Evolutionary conservation across 2,329 filamentous ascomycete genomes (phyloP).

Genomic region (Nigrograna mackinnonii): DNA sequence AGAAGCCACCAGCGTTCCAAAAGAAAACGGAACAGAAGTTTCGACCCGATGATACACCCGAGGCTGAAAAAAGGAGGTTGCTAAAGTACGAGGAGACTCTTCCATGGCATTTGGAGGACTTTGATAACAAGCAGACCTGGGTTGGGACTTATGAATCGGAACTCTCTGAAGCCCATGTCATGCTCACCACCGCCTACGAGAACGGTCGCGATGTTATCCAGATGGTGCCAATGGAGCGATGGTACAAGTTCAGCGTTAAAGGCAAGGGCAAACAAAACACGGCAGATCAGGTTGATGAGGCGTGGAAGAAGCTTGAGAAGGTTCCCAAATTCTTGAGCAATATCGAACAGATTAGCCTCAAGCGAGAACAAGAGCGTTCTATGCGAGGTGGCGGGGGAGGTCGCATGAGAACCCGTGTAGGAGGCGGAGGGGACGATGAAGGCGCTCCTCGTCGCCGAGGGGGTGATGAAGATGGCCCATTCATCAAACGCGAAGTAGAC

Average conservation of each 20-base stretch:
- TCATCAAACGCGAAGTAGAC: slow-evolving; percentile 56
- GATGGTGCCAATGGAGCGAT: slow-evolving; percentile 92
- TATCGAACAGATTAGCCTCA: slow-evolving; percentile 49
- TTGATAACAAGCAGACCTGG: slow-evolving; percentile 93
- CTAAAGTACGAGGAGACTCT: slow-evolving; percentile 90
- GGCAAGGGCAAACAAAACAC: slow-evolving; percentile 74
- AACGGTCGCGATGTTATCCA: slow-evolving; percentile 63
- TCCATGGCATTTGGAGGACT: slow-evolving; percentile 96
- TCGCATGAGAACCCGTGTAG: slow-evolving; percentile 33
- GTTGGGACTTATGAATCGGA: slow-evolving; percentile 88
- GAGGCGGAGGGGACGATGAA: slow-evolving; percentile 41
- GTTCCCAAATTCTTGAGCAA: slow-evolving; percentile 73
- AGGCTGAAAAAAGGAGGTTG: slow-evolving; percentile 69
- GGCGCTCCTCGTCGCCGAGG: slow-evolving; percentile 23
- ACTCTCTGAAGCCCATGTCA: slow-evolving; percentile 78
- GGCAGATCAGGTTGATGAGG: slow-evolving; percentile 82
- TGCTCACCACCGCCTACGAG: slow-evolving; percentile 73
- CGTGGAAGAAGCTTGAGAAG: slow-evolving; percentile 75
- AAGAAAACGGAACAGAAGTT: slow-evolving; percentile 89
- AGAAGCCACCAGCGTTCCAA: slow-evolving; percentile 66
- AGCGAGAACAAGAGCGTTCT: slow-evolving; percentile 48
- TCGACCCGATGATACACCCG: slow-evolving; percentile 73
- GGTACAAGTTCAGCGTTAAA: slow-evolving; percentile 85
- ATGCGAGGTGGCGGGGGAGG: slow-evolving; percentile 8
- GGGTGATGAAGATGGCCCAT: slow-evolving; percentile 46